phyloP scores from a whole-genome alignment of 192 early-diverging fungal genomes.

The Backusella morwellensis region DNA sequence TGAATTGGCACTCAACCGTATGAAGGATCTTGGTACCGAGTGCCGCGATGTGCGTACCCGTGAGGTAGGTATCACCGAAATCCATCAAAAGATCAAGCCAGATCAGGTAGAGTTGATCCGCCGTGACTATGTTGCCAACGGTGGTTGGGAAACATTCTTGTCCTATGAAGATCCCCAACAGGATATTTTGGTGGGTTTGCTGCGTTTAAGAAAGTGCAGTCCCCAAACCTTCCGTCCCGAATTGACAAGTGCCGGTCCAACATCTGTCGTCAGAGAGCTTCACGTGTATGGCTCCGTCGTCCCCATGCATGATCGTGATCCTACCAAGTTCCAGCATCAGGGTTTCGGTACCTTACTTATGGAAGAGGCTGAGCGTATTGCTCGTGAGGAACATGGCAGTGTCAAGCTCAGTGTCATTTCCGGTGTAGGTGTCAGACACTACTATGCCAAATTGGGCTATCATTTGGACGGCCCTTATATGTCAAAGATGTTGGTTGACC shows the following conservation, averaged over 20 bases:
- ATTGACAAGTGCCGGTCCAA: slow-evolving; percentile 72
- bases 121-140: slow-evolving; percentile 97
- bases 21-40: slow-evolving; percentile 94
- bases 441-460: slow-evolving; percentile 97
- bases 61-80: slow-evolving; percentile 98
- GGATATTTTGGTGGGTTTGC: slow-evolving; percentile 94
- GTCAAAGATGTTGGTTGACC: slow-evolving; percentile 76
- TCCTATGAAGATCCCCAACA: slow-evolving; percentile 97
- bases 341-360: slow-evolving; percentile 98
- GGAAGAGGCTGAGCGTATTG: slow-evolving; percentile 99
- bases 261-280: slow-evolving; percentile 93
- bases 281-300: slow-evolving; percentile 98
- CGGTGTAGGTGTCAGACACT: slow-evolving; percentile 96
- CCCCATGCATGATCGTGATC: slow-evolving; percentile 93
- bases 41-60: slow-evolving; percentile 97
- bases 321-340: slow-evolving; percentile 99
- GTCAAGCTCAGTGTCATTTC: slow-evolving; percentile 95
- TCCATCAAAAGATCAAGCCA: slow-evolving; percentile 93
- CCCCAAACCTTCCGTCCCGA: slow-evolving; percentile 87
- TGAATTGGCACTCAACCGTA: slow-evolving; percentile 91
- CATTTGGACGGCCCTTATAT: slow-evolving; percentile 94
- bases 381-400: slow-evolving; percentile 94
- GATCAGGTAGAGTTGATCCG: slow-evolving; percentile 95
- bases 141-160: slow-evolving; percentile 99
- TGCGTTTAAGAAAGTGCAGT: slow-evolving; percentile 94